Conservation (phyloP, 805 yeast species). For the Ogataea naganishii region DNA sequence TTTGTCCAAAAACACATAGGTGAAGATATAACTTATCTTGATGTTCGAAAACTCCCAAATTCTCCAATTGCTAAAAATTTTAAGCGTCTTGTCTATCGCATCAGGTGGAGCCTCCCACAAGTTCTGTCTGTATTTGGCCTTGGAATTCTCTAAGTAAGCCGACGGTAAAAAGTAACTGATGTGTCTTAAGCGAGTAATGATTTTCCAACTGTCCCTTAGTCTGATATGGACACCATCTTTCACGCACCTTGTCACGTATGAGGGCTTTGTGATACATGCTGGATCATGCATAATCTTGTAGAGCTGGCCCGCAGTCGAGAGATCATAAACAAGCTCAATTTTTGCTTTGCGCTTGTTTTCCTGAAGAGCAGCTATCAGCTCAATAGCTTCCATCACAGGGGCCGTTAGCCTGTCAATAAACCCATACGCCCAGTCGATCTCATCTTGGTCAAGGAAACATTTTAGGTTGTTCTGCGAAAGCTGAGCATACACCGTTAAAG, state of each 20-base stretch:
- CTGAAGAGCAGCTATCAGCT: conserved; percentile 4
- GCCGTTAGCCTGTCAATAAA: conserved; percentile 4
- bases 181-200: conserved; percentile 72
- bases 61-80: conserved; percentile 72
- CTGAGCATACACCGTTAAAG: conserved; percentile 3
- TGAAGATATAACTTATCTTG: conserved; percentile 46
- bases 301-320: conserved; percentile 29
- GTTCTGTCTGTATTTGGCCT: conserved; percentile 20
- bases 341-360: conserved; percentile 11
- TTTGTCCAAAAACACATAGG: conserved; percentile 35
- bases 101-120: conserved; percentile 37
- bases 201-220: conserved; percentile 80
- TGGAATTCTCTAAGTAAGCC: conserved; percentile 34
- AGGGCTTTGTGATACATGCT: conserved; percentile 81
- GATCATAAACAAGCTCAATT: conserved; percentile 32
- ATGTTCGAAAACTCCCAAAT: conserved; percentile 79
- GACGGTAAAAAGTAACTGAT: conserved; percentile 50
- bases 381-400: conserved; percentile 7
- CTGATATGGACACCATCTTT: conserved; percentile 55
- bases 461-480: conserved; percentile 3
- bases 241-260: conserved; percentile 66
- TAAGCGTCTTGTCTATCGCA: conserved; percentile 47
- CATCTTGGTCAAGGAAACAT: conserved; percentile 13
- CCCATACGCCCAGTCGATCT: conserved; percentile 11
- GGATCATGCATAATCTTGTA: conserved; percentile 71